Percentiles rank a stretch among this genome's conserved stretches.
These are phyloP conservation scores for Tuber aestivum DNA, from an alignment of 495 filamentous ascomycete genomes.

Conservation along the genomic window DNA sequence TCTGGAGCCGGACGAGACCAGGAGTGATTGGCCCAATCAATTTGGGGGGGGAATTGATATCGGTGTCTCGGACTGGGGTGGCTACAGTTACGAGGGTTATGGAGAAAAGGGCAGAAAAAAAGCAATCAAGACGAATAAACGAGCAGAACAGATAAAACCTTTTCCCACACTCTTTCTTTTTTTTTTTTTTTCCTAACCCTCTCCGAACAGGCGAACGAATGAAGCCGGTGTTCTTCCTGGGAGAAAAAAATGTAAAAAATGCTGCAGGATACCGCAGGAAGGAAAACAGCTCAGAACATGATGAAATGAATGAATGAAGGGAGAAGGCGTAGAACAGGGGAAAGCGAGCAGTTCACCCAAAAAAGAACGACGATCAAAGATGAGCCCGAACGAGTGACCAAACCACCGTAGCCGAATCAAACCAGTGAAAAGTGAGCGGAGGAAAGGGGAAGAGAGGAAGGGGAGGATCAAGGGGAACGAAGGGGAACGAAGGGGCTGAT, in stretches of 20 bases:
- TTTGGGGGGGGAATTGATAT: not conserved
- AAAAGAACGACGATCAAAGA: not conserved
- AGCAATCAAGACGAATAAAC: slow-evolving; percentile 5
- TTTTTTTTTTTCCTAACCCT: not conserved
- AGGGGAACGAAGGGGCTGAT: not conserved
- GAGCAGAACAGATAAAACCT: not conserved
- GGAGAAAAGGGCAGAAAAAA: not conserved
- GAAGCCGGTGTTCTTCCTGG: not conserved
- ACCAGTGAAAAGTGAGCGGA: not conserved
- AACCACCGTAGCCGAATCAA: not conserved
- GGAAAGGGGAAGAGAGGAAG: not conserved
- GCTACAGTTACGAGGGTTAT: not conserved
- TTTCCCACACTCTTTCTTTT: not conserved
- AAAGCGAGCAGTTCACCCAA: not conserved
- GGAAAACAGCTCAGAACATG: not conserved
- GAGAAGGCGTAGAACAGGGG: not conserved
- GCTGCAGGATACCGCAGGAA: not conserved
- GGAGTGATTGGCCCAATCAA: not conserved
- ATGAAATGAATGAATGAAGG: not conserved
- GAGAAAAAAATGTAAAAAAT: not conserved
- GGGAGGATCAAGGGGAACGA: not conserved
- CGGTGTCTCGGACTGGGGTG: slow-evolving; percentile 1
- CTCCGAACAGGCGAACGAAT: not conserved
- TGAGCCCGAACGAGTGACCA: not conserved
- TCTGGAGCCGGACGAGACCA: not conserved